These are phyloP conservation scores for Yarrowia keelungensis DNA, from an alignment of 805 yeast species.

Conservation along the genomic window DNA sequence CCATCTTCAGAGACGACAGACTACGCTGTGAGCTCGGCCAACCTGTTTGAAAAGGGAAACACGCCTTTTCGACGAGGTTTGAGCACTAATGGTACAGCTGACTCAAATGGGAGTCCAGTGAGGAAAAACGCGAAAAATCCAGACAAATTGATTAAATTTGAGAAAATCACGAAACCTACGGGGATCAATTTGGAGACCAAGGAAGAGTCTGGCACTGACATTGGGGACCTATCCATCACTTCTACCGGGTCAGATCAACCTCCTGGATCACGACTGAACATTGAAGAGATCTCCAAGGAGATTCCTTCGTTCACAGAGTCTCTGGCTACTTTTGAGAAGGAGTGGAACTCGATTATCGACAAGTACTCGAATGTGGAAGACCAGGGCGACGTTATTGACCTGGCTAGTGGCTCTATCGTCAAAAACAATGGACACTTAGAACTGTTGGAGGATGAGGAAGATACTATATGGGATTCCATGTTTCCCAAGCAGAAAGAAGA, in stretches of 20 bases:
- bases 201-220: not conserved
- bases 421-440: slow-evolving; percentile 74
- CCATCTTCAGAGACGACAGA: not conserved
- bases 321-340: slow-evolving; percentile 43
- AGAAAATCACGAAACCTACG: not conserved
- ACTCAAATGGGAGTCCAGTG: not conserved
- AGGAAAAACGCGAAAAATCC: not conserved
- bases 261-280: not conserved
- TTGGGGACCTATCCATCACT: too few relatives aligned
- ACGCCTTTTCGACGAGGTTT: slow-evolving; percentile 4
- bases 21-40: not conserved
- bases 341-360: slow-evolving; percentile 45
- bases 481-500: slow-evolving; percentile 1
- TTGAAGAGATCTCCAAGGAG: not conserved
- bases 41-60: slow-evolving; percentile 16
- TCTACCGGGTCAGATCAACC: not conserved
- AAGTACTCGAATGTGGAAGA: slow-evolving; percentile 45
- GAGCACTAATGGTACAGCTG: not conserved
- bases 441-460: slow-evolving; percentile 50
- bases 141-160: not conserved
- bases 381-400: slow-evolving; percentile 57
- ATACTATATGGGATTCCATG: slow-evolving; percentile 40
- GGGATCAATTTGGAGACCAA: not conserved
- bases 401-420: slow-evolving; percentile 66
- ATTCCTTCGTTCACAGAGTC: slow-evolving; percentile 10